These are phyloP conservation scores for Crithidia sp. DNA, from an alignment of 208 protist species.

Conservation along the genomic window DNA sequence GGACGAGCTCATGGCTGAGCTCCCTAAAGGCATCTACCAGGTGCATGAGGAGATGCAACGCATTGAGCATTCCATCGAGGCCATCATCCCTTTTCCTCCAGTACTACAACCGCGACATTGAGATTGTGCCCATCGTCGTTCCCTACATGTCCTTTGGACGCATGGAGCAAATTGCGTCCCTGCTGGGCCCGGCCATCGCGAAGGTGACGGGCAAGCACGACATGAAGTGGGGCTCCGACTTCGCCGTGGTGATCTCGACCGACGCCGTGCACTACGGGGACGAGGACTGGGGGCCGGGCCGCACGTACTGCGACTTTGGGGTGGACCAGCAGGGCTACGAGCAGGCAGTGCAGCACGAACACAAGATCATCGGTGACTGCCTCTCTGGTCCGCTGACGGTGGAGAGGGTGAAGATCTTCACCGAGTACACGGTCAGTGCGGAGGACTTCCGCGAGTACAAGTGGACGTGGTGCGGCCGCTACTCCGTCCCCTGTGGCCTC, in stretches of 20 bases:
- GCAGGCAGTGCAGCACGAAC: conserved; percentile 28
- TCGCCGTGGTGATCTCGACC: conserved; percentile 37
- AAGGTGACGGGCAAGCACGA: conserved; percentile 20
- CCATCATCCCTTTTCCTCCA: conserved; percentile 34
- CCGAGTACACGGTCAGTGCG: conserved; percentile 26
- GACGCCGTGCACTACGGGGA: conserved; percentile 37
- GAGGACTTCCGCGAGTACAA: conserved; percentile 38
- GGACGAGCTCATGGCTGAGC: conserved; percentile 16
- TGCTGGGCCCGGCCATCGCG: conserved; percentile 18
- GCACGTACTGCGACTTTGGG: conserved; percentile 23
- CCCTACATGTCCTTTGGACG: conserved; percentile 29
- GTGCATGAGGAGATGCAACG: conserved; percentile 35
- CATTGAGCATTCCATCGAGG: conserved; percentile 37
- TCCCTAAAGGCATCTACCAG: conserved; percentile 25
- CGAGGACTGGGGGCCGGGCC: conserved; percentile 30
- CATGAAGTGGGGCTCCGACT: conserved; percentile 31
- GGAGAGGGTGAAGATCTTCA: conserved; percentile 17
- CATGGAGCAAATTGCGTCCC: conserved; percentile 22
- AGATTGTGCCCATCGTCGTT: conserved; percentile 32
- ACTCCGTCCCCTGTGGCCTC: conserved; percentile 34
- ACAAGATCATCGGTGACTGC: conserved; percentile 29
- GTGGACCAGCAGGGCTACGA: conserved; percentile 29
- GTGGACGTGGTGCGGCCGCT: conserved; percentile 37
- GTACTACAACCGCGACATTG: conserved; percentile 28
- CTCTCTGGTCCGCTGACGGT: conserved; percentile 16